These are phyloP conservation scores for Claviceps africana DNA, from an alignment of 2,329 filamentous ascomycete genomes.

Conservation along the genomic window DNA sequence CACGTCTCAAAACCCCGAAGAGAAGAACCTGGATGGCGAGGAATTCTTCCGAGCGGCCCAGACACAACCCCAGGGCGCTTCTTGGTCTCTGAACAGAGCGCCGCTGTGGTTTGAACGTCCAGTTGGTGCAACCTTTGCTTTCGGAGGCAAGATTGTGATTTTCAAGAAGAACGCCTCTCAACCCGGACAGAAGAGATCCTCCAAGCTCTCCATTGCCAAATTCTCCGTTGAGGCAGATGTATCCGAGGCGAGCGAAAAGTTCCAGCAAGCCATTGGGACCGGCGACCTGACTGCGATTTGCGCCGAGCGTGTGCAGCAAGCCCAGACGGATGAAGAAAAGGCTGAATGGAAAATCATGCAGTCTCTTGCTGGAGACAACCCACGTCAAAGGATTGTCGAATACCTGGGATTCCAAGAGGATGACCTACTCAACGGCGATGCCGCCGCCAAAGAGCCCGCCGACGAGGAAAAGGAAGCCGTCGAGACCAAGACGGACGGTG, in stretches of 20 bases:
- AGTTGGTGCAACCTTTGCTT: slow-evolving; percentile 79
- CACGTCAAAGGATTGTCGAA: slow-evolving; percentile 73
- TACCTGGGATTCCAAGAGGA: slow-evolving; percentile 74
- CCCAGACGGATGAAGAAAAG: slow-evolving; percentile 80
- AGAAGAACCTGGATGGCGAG: slow-evolving; percentile 68
- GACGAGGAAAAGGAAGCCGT: slow-evolving; percentile 14
- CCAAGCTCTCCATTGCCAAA: slow-evolving; percentile 70
- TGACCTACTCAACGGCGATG: slow-evolving; percentile 34
- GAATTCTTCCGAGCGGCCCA: slow-evolving; percentile 95
- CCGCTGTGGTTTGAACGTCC: slow-evolving; percentile 86
- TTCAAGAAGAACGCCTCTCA: slow-evolving; percentile 48
- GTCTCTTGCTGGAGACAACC: slow-evolving; percentile 70
- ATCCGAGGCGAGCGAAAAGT: slow-evolving; percentile 70
- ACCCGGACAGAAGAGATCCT: slow-evolving; percentile 51
- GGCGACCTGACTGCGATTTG: slow-evolving; percentile 71
- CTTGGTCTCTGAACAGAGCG: slow-evolving; percentile 73
- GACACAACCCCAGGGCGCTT: slow-evolving; percentile 76
- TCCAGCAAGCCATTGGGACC: slow-evolving; percentile 66
- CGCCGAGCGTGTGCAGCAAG: slow-evolving; percentile 58
- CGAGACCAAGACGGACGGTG: slow-evolving; percentile 19
- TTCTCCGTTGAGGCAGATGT: slow-evolving; percentile 81
- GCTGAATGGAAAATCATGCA: slow-evolving; percentile 93
- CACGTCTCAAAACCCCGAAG: slow-evolving; percentile 49
- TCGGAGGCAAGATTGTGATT: slow-evolving; percentile 80
- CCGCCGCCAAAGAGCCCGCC: slow-evolving; percentile 20